These are phyloP conservation scores for Zymoseptoria ardabiliae DNA, from an alignment of 2,329 filamentous ascomycete species.

Conservation along the genomic window DNA sequence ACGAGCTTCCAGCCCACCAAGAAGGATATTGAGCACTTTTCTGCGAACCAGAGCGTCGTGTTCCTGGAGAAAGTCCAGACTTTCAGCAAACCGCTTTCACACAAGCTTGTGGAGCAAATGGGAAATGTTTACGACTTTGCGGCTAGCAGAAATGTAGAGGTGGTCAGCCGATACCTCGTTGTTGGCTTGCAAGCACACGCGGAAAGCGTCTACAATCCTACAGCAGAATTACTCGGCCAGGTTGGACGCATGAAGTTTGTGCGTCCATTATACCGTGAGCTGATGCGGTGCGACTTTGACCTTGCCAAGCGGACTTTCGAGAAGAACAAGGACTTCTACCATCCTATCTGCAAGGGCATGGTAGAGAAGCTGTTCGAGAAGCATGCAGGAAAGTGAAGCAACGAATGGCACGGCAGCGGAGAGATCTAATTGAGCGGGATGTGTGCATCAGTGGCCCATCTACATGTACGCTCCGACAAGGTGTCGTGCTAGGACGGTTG, in stretches of 20 bases:
- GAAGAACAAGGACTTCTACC: slow-evolving; percentile 86
- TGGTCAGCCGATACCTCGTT: slow-evolving; percentile 71
- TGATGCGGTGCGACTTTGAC: slow-evolving; percentile 66
- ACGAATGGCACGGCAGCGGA: not conserved
- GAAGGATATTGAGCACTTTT: slow-evolving; percentile 66
- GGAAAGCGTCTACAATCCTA: slow-evolving; percentile 58
- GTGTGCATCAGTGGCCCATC: no score
- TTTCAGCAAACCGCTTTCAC: slow-evolving; percentile 56
- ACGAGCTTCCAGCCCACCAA: slow-evolving; percentile 52
- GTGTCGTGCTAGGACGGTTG: no score
- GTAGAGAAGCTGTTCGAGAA: slow-evolving; percentile 59
- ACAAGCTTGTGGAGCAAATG: slow-evolving; percentile 62
- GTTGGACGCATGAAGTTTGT: slow-evolving; percentile 98
- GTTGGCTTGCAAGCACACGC: slow-evolving; percentile 72
- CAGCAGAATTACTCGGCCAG: slow-evolving; percentile 66
- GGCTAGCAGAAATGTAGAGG: slow-evolving; percentile 76
- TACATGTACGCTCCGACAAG: no score
- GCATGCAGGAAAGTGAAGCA: not conserved
- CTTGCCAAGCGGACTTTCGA: slow-evolving; percentile 77
- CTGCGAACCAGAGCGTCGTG: slow-evolving; percentile 82
- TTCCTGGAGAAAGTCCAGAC: slow-evolving; percentile 76
- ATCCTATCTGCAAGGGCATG: slow-evolving; percentile 83
- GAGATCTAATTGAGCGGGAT: no score
- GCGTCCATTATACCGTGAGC: slow-evolving; percentile 67
- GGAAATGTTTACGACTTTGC: slow-evolving; percentile 67